Evolutionary conservation across 2,329 filamentous ascomycete species (phyloP).

Genomic region (Aureobasidium leucospermi): DNA sequence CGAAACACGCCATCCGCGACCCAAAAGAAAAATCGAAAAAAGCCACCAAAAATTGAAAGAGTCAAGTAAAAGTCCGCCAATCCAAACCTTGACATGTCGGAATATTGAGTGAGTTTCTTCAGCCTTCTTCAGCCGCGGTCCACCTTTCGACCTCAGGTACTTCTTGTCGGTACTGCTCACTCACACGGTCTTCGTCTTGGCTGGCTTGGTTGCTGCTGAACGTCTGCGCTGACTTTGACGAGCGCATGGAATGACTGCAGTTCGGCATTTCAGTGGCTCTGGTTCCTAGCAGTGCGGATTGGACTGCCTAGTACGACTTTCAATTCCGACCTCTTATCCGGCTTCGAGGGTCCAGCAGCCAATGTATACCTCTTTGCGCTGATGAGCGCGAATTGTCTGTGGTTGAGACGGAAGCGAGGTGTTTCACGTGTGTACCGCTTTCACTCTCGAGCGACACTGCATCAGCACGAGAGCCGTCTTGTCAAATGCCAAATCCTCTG

Average conservation of each 20-base stretch:
- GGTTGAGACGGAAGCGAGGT: no score
- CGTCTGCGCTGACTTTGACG: background rate
- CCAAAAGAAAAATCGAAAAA: background rate
- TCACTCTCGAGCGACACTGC: no score
- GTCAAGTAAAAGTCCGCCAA: constrained; percentile 5
- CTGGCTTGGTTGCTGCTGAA: background rate
- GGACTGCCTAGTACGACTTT: no score
- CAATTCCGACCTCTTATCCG: no score
- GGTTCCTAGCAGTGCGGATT: no score
- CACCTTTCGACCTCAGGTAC: background rate
- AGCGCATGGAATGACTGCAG: background rate
- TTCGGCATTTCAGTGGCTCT: no score
- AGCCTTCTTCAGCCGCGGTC: background rate
- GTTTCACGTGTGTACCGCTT: no score
- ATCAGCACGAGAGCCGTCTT: no score
- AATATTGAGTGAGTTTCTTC: background rate
- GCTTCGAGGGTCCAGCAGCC: no score
- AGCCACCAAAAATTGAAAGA: background rate
- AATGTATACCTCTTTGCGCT: no score
- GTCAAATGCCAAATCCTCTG: no score
- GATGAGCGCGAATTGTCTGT: no score
- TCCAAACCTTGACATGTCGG: background rate
- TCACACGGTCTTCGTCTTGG: background rate
- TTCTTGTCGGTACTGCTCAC: background rate
- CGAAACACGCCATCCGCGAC: background rate